phyloP scores from a whole-genome alignment of 2,329 filamentous ascomycete species.

The Harringtonia lauricola region DNA sequence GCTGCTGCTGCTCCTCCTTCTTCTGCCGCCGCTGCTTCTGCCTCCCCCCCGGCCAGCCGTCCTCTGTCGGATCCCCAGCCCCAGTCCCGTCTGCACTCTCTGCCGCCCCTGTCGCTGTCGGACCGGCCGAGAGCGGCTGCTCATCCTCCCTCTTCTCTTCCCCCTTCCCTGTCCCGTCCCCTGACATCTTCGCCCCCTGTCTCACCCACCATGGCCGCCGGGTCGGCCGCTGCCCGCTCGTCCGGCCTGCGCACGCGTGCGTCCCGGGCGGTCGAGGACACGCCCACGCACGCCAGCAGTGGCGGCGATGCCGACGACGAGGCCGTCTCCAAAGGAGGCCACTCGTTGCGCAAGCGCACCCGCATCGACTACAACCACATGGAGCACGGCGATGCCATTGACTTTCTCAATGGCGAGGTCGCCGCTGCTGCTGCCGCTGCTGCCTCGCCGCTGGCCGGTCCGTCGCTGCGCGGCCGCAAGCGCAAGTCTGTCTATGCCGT shows the following conservation, averaged over 20 bases:
- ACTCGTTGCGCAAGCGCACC: conserved; percentile 44
- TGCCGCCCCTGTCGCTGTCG: not conserved
- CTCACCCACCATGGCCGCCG: conserved; percentile 19
- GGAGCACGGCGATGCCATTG: conserved; percentile 31
- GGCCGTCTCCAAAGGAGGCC: conserved; percentile 42
- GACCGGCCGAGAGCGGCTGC: no score
- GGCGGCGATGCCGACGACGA: conserved; percentile 35
- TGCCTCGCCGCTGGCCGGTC: conserved; percentile 3
- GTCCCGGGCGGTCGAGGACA: conserved; percentile 31
- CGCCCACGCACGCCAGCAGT: conserved; percentile 16
- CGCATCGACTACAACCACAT: conserved; percentile 48
- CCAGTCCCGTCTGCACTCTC: not conserved
- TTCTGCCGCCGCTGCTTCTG: no score
- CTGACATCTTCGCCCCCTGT: conserved; percentile 24
- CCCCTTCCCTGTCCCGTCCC: no score
- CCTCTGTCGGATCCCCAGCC: not conserved
- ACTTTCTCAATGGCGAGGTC: conserved; percentile 6
- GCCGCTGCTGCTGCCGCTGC: conserved; percentile 12
- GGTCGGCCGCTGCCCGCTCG: no score
- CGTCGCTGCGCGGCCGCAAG: conserved; percentile 20
- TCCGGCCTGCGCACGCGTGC: conserved; percentile 27
- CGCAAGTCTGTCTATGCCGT: conserved; percentile 10
- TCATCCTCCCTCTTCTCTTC: no score
- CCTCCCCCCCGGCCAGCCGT: conserved; percentile 13
- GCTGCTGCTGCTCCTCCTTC: no score